These are phyloP conservation scores for Arctium minus DNA, from an alignment of 129 eudicot species.

Conservation along the genomic window DNA sequence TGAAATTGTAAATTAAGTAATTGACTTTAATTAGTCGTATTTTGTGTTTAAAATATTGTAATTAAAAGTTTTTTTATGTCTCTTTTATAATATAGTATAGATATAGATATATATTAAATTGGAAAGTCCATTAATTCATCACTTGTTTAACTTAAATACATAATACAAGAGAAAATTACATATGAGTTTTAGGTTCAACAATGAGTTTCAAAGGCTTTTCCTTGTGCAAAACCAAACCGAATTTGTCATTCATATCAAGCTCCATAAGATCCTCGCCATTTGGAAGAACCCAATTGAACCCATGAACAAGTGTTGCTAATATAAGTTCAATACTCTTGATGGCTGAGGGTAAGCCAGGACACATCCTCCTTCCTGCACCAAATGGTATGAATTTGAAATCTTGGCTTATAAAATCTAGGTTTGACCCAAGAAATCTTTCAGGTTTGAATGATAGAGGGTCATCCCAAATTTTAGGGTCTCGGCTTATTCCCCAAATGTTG, in stretches of 20 bases:
- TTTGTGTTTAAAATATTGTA: too few species aligned
- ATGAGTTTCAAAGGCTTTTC: not conserved
- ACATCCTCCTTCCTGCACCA: slow-evolving; percentile 17
- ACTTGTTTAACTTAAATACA: too few species aligned
- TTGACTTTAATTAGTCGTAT: too few species aligned
- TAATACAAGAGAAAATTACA: too few species aligned
- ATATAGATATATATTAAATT: too few species aligned
- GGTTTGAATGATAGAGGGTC: not conserved
- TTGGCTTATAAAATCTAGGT: not conserved
- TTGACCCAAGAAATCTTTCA: slow-evolving; percentile 3
- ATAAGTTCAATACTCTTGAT: not conserved
- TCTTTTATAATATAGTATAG: too few species aligned
- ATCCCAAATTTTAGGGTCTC: slow-evolving; percentile 11
- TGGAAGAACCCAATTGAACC: slow-evolving; percentile 8
- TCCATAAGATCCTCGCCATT: not conserved
- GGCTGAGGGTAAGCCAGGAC: slow-evolving; percentile 11
- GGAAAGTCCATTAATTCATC: too few species aligned
- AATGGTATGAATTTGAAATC: not conserved
- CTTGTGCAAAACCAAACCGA: not conserved
- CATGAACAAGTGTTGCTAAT: not conserved
- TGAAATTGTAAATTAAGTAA: too few species aligned
- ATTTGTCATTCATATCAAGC: slow-evolving; percentile 7
- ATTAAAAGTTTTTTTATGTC: too few species aligned
- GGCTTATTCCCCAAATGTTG: slow-evolving; percentile 34
- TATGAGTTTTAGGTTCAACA: too few species aligned